Conservation (phyloP, 1,139 yeast species). For the Yamadazyma diospyri region DNA sequence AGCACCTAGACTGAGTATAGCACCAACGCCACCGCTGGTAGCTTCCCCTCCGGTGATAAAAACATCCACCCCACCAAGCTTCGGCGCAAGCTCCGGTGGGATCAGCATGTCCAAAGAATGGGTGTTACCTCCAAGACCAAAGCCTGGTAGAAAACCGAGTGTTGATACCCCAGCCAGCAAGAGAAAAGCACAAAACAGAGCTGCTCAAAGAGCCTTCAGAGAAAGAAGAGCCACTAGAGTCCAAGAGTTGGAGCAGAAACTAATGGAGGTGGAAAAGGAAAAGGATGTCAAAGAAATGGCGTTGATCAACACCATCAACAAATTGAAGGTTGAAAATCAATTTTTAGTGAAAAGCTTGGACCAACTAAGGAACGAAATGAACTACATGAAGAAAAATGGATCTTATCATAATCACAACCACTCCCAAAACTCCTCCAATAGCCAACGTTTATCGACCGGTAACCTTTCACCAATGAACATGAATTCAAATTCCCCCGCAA, state of each 20-base stretch:
- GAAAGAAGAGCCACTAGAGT: slow-evolving; percentile 71
- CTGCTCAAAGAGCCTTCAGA: slow-evolving; percentile 91
- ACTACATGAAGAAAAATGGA: slow-evolving; percentile 13
- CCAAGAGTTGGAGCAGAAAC: slow-evolving; percentile 43
- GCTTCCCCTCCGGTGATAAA: slow-evolving; percentile 15
- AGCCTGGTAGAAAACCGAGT: slow-evolving; percentile 87
- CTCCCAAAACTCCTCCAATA: neutral
- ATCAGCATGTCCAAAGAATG: slow-evolving; percentile 81
- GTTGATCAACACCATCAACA: slow-evolving; percentile 47
- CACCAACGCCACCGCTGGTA: slow-evolving; percentile 28
- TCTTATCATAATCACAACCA: slow-evolving; percentile 2
- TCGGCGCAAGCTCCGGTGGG: slow-evolving; percentile 11
- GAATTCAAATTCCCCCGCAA: slow-evolving; percentile 27
- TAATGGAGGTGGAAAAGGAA: slow-evolving; percentile 64
- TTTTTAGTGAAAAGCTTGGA: slow-evolving; percentile 35
- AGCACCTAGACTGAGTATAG: slow-evolving; percentile 34
- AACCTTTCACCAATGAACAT: slow-evolving; percentile 10
- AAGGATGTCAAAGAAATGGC: slow-evolving; percentile 59
- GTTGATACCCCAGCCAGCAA: slow-evolving; percentile 70
- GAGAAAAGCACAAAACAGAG: slow-evolving; percentile 89
- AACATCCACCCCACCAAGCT: slow-evolving; percentile 7
- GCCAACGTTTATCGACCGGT: neutral
- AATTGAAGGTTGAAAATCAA: slow-evolving; percentile 39
- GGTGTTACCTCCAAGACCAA: slow-evolving; percentile 89
- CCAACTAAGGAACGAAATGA: slow-evolving; percentile 27